Percentiles rank a stretch among this genome's conserved stretches.
Conservation (phyloP, 306 rosid genomes). For the Trifolium dubium region DNA sequence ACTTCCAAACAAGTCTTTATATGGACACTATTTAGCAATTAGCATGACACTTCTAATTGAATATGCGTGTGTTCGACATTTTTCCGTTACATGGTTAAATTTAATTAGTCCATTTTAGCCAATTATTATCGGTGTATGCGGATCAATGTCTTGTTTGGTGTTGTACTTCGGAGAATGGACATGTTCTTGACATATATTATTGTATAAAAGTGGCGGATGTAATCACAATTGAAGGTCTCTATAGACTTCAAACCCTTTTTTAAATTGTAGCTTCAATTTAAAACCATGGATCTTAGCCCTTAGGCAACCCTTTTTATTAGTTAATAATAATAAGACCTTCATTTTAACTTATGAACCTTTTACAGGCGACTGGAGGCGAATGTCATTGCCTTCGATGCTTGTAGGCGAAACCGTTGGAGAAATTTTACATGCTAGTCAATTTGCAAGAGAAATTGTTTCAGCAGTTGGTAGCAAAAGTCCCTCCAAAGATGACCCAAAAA, state of each 20-base stretch:
- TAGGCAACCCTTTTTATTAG: background rate
- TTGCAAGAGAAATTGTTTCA: constrained; percentile 76
- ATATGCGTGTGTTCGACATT: too few species aligned
- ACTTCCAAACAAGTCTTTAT: background rate
- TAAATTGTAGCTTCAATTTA: background rate
- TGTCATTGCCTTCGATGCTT: constrained; percentile 97
- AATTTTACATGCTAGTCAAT: constrained; percentile 84
- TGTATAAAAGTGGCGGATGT: too few species aligned
- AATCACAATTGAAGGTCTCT: too few species aligned
- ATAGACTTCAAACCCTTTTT: too few species aligned
- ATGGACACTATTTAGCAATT: too few species aligned
- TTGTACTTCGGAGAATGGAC: too few species aligned
- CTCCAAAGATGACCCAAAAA: constrained; percentile 69
- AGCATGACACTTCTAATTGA: too few species aligned
- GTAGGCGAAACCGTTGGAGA: constrained; percentile 88
- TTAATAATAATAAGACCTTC: background rate
- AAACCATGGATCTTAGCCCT: background rate
- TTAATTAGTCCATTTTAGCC: background rate
- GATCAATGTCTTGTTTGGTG: too few species aligned
- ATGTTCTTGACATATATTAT: too few species aligned
- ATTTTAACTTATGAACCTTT: background rate
- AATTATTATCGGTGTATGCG: background rate
- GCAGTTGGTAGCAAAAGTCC: constrained; percentile 51
- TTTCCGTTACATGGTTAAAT: too few species aligned
- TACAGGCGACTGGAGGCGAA: constrained; percentile 82